A percentile compares a stretch with the other conserved stretches of the same genome.
phyloP scores from a whole-genome alignment of 2,329 filamentous ascomycete species.

The Phyllosticta paracitricarpa region DNA sequence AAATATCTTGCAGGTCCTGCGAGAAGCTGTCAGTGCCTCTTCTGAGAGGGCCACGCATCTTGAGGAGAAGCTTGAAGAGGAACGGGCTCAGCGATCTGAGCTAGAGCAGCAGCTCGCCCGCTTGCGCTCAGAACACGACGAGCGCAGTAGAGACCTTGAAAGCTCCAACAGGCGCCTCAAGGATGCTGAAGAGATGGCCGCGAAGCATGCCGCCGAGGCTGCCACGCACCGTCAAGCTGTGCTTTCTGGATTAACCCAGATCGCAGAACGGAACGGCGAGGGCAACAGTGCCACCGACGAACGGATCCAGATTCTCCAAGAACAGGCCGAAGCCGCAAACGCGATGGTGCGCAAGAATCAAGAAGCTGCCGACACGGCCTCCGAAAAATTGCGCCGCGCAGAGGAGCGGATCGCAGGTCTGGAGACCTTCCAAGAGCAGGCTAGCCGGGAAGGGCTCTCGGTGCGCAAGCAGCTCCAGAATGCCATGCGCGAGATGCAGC shows the following conservation, averaged over 20 bases:
- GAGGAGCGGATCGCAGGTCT: slow-evolving; percentile 95
- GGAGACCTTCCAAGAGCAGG: slow-evolving; percentile 94
- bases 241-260: slow-evolving; percentile 69
- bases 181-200: slow-evolving; percentile 79
- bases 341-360: slow-evolving; percentile 79
- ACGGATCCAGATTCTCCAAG: slow-evolving; percentile 63
- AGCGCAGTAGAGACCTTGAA: slow-evolving; percentile 67
- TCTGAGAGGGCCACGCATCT: slow-evolving; percentile 65
- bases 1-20: slow-evolving; percentile 62
- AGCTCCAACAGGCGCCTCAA: slow-evolving; percentile 61
- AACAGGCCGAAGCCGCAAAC: slow-evolving; percentile 70
- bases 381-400: slow-evolving; percentile 80
- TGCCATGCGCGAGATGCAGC: slow-evolving; percentile 71
- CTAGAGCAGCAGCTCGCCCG: slow-evolving; percentile 66
- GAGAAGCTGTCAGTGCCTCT: slow-evolving; percentile 68
- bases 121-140: slow-evolving; percentile 74
- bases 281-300: slow-evolving; percentile 31
- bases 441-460: slow-evolving; percentile 81
- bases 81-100: slow-evolving; percentile 64
- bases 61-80: slow-evolving; percentile 74
- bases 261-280: slow-evolving; percentile 38
- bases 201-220: slow-evolving; percentile 80
- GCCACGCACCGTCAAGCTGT: slow-evolving; percentile 75
- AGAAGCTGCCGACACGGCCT: slow-evolving; percentile 72
- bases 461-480: slow-evolving; percentile 85